Base-by-base conservation (phyloP, 805 yeast species). In the Candida namnaoensis region DNA sequence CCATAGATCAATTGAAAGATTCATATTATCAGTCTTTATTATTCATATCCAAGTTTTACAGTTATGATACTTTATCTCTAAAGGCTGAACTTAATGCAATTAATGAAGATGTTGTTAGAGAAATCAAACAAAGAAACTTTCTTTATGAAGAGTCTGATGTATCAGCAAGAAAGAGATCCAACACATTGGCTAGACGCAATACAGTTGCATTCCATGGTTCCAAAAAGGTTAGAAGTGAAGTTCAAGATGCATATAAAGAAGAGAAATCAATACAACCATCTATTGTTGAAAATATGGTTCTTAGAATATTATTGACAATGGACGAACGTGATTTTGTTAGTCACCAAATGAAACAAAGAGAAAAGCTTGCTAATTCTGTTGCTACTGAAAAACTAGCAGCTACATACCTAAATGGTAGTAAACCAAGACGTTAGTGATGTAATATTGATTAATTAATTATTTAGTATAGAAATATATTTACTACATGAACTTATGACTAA, bases 181-280 rank as follows among this genome's bases (percentile, higher is more conserved):
- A 71, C 1, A 71, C 78, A 2, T 54, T 83, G 37, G 80, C 78
- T 13, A 64, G 95, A 38, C 69, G 70, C 40, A 76, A 76, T 47
- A 84, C 95, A 0, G 78, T 84, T 25, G 64, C 72, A 66, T 91
- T 88, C 0, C 83, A 80, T 51, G 81, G 88, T 9, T 78, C 88
- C 23, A 70, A 78, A 12, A 69, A 64, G 39, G 70, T 74, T 9
- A 72, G 80, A 47, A 70, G 68, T 7, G 62, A 62, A 37, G 69
- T 75, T 9, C 71, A 70, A 42, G 58, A 65, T 13, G 71, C 73
- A 19, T 64, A 72, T 11, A 60, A 64, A 12, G 70, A 67, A 28
- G 77, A 72, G 1, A 62, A 64, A 35, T 5, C 6, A 12, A 30
- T 30, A 12, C 33, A 30, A 6, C n/a, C 33, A 12, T 35, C 45